Percentiles rank a stretch among this genome's conserved stretches.
phyloP scores from a whole-genome alignment of 805 yeast genomes.

The Pichia phayaonensis region DNA sequence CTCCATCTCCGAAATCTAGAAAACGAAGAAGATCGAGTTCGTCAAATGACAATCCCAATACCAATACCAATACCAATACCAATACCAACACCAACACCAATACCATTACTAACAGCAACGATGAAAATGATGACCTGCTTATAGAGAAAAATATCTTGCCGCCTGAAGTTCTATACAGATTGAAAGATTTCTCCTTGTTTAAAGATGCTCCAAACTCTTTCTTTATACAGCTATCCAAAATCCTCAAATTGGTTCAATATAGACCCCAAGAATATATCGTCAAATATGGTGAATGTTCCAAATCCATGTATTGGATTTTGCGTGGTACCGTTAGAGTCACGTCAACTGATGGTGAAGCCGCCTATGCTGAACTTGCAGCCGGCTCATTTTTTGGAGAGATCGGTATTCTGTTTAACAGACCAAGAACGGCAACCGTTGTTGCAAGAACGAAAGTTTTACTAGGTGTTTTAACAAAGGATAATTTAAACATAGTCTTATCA shows the following conservation, averaged over 20 bases:
- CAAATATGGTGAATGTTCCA: conserved; percentile 64
- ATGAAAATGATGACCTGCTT: conserved; percentile 12
- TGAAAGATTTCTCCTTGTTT: conserved; percentile 58
- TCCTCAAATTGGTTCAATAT: conserved; percentile 50
- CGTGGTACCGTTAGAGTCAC: conserved; percentile 73
- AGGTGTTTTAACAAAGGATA: conserved; percentile 62
- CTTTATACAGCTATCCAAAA: conserved; percentile 49
- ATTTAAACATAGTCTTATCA: conserved; percentile 49
- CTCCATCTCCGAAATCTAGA: neutral
- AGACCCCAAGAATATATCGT: conserved; percentile 66
- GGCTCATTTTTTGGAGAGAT: conserved; percentile 77
- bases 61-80: too few species aligned
- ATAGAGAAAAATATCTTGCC: conserved; percentile 33
- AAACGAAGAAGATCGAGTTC: neutral
- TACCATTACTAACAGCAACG: too few species aligned
- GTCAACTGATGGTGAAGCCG: conserved; percentile 68
- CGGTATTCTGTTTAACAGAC: conserved; percentile 67
- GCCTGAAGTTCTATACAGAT: conserved; percentile 43
- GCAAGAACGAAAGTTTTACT: conserved; percentile 59
- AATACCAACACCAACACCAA: neutral
- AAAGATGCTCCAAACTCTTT: conserved; percentile 60
- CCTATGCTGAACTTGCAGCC: conserved; percentile 59
- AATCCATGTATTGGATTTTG: conserved; percentile 73
- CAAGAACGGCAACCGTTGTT: conserved; percentile 72
- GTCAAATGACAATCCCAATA: too few species aligned